Conservation (phyloP, 139 green algal genomes). For the Chlamydomonas sphaeroides region DNA sequence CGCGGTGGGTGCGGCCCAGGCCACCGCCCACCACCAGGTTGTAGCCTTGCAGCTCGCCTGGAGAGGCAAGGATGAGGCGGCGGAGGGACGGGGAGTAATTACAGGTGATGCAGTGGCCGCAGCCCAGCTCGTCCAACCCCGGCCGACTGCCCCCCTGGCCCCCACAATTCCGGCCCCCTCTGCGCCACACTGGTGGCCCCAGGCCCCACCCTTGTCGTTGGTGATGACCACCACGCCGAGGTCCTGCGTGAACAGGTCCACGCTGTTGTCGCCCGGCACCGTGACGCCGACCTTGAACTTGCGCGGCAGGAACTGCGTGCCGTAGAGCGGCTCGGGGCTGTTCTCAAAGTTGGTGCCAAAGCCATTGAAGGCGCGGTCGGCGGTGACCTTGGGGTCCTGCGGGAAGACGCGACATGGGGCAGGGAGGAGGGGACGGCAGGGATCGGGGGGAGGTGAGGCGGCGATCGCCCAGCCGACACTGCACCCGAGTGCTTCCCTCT, state of each 20-base stretch:
- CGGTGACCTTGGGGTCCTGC: conserved; percentile 90
- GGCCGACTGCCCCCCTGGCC: too few relatives aligned
- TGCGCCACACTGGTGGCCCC: not conserved
- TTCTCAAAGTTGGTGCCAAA: conserved; percentile 97
- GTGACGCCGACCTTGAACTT: conserved; percentile 99
- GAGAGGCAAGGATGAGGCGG: too few relatives aligned
- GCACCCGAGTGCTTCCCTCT: too few relatives aligned
- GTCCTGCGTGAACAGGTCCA: conserved; percentile 99
- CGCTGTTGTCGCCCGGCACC: conserved; percentile 92
- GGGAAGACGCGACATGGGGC: not conserved
- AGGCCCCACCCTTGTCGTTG: conserved; percentile 67
- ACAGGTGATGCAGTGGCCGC: not conserved
- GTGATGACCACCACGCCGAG: conserved; percentile 89
- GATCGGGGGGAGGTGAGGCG: too few relatives aligned
- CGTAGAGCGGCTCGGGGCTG: conserved; percentile 97
- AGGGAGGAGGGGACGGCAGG: not conserved
- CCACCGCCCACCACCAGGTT: conserved; percentile 95
- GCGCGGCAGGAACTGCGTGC: conserved; percentile 91
- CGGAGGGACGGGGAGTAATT: not conserved
- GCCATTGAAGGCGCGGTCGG: conserved; percentile 85
- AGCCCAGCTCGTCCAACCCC: too few relatives aligned
- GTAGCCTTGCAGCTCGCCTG: conserved; percentile 78
- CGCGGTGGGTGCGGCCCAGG: conserved; percentile 93
- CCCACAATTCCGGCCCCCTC: too few relatives aligned
- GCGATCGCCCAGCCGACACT: too few relatives aligned